These are phyloP conservation scores for Suillus discolor DNA, from an alignment of 768 basidiomycete species.

Conservation along the genomic window DNA sequence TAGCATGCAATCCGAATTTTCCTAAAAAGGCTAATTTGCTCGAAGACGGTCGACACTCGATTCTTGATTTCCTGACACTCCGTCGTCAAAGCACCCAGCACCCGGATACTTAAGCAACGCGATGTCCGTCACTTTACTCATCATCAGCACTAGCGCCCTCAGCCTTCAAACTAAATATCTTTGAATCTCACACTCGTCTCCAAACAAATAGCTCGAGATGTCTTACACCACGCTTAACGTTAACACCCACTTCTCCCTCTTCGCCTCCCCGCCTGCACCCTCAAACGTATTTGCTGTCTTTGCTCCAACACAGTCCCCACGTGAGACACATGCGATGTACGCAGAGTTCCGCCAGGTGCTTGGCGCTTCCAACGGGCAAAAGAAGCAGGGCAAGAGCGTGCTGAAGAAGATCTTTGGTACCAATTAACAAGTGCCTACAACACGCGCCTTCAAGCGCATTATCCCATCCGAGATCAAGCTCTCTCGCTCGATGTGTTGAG, in stretches of 20 bases:
- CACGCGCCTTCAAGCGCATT: neutral
- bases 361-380: neutral
- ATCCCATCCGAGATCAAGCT: neutral
- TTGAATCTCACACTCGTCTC: neutral
- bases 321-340: conserved; percentile 40
- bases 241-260: conserved; percentile 14
- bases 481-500: neutral
- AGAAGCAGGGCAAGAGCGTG: conserved; percentile 1
- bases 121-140: neutral
- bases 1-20: neutral
- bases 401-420: conserved; percentile 5
- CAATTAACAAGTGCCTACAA: neutral
- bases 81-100: conserved; percentile 7
- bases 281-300: conserved; percentile 37
- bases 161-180: neutral
- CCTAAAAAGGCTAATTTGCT: neutral
- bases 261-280: conserved; percentile 27
- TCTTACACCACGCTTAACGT: conserved; percentile 25
- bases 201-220: conserved; percentile 21
- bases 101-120: conserved; percentile 2
- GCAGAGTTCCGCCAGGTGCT: conserved; percentile 36
- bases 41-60: neutral
- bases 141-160: conserved; percentile 1
- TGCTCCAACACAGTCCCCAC: conserved; percentile 35
- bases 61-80: neutral